phyloP scores from a whole-genome alignment of 352 stramenopile genomes.

The Globisporangium carolinianum region DNA sequence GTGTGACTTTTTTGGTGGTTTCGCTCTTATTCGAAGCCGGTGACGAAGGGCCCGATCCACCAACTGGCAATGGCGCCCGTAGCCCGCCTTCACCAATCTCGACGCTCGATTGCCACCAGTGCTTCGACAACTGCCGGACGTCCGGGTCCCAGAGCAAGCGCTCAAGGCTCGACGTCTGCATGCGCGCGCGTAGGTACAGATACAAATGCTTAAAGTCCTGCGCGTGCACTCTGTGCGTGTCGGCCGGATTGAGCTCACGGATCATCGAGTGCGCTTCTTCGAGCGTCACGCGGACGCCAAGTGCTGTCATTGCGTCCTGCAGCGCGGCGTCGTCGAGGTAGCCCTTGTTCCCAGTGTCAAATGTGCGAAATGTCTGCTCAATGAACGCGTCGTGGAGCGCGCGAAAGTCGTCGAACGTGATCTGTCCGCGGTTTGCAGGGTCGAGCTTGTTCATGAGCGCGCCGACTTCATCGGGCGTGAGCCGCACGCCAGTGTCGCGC shows the following conservation, averaged over 20 bases:
- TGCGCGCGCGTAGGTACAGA: conserved; percentile 69
- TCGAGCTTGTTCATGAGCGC: conserved; percentile 66
- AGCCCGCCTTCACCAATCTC: conserved; percentile 70
- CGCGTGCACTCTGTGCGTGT: conserved; percentile 61
- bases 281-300: conserved; percentile 66
- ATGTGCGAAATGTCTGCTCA: conserved; percentile 57
- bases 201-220: conserved; percentile 82
- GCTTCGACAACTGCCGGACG: conserved; percentile 79
- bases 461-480: conserved; percentile 48
- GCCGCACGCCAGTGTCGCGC: conserved; percentile 47
- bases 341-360: conserved; percentile 61
- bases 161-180: conserved; percentile 65
- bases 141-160: conserved; percentile 74
- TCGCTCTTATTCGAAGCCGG: conserved; percentile 16
- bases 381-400: conserved; percentile 75
- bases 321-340: conserved; percentile 62
- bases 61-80: conserved; percentile 39
- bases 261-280: conserved; percentile 77
- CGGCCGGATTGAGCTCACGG: conserved; percentile 54
- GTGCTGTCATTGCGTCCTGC: conserved; percentile 51
- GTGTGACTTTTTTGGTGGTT: conserved; percentile 63
- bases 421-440: conserved; percentile 52
- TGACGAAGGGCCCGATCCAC: conserved; percentile 2
- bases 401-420: conserved; percentile 73
- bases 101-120: conserved; percentile 84